Conservation (phyloP, 2,329 filamentous ascomycete genomes). For the Penicillium digitatum region DNA sequence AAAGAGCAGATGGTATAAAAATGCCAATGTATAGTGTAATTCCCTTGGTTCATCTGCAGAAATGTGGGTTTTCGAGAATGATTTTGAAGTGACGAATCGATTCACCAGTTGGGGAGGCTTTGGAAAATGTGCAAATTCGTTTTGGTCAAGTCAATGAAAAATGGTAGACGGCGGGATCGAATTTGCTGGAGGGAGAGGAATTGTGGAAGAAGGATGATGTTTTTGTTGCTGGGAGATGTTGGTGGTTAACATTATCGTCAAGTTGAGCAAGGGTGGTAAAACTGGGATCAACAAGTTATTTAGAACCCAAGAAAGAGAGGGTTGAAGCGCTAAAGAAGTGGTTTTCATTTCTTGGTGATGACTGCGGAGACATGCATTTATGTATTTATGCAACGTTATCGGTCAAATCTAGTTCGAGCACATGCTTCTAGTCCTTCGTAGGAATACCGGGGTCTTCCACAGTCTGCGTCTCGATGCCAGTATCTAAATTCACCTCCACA, state of each 20-base stretch:
- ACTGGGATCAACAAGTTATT: slow-evolving; percentile 42
- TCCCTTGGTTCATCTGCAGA: slow-evolving; percentile 43
- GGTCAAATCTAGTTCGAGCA: neutral
- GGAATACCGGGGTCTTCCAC: slow-evolving; percentile 17
- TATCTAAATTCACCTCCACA: slow-evolving; percentile 49
- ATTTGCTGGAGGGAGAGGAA: slow-evolving; percentile 9
- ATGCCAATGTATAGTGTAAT: slow-evolving; percentile 46
- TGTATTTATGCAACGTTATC: neutral
- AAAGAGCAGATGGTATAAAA: slow-evolving; percentile 52
- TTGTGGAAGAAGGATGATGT: slow-evolving; percentile 17
- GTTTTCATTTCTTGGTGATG: slow-evolving; percentile 39
- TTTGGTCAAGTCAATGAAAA: slow-evolving; percentile 39
- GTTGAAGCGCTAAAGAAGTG: slow-evolving; percentile 43
- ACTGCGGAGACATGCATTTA: neutral
- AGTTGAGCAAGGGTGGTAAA: slow-evolving; percentile 44
- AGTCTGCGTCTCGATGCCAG: slow-evolving; percentile 21
- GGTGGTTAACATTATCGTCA: slow-evolving; percentile 29
- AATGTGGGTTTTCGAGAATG: slow-evolving; percentile 38
- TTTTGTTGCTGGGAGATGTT: slow-evolving; percentile 28
- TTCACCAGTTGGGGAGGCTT: slow-evolving; percentile 32
- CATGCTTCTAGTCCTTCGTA: slow-evolving; percentile 5
- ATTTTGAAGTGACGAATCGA: slow-evolving; percentile 42
- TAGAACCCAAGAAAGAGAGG: slow-evolving; percentile 43
- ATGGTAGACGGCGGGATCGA: slow-evolving; percentile 12
- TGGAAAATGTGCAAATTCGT: slow-evolving; percentile 33